These are phyloP conservation scores for Lumnitzera racemosa DNA, from an alignment of 345 rosid species.

Conservation along the genomic window DNA sequence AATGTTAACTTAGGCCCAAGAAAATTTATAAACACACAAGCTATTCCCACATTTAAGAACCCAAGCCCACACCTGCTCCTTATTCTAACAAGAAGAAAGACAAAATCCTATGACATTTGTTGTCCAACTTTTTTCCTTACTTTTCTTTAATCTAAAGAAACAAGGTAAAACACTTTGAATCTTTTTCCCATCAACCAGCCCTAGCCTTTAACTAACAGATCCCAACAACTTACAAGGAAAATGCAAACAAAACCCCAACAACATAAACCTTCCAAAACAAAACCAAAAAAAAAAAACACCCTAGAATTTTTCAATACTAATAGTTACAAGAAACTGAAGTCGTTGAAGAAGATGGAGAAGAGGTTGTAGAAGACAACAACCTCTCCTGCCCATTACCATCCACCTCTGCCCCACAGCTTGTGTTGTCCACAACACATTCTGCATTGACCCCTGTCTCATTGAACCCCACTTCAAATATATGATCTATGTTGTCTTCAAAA, in stretches of 20 bases:
- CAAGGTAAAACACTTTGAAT: background rate
- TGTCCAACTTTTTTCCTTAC: no score
- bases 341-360: constrained; percentile 30
- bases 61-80: no score
- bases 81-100: no score
- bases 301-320: constrained; percentile 17
- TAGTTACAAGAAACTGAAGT: constrained; percentile 50
- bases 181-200: constrained; percentile 2
- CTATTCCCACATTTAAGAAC: no score
- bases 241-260: constrained; percentile 1
- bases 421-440: constrained; percentile 21
- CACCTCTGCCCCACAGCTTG: no score
- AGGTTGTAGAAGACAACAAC: constrained; percentile 29
- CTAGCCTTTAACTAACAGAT: background rate
- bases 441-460: constrained; percentile 14
- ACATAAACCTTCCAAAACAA: constrained; percentile 8
- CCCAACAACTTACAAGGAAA: constrained; percentile 6
- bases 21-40: no score
- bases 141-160: no score
- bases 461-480: constrained; percentile 37
- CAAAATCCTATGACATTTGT: no score
- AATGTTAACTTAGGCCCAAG: no score
- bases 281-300: background rate
- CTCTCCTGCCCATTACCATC: constrained; percentile 14
- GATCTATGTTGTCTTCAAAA: constrained; percentile 76